Evolutionary conservation across 2,329 filamentous ascomycete species (phyloP).

Genomic region (Exophiala xenobiotica): DNA sequence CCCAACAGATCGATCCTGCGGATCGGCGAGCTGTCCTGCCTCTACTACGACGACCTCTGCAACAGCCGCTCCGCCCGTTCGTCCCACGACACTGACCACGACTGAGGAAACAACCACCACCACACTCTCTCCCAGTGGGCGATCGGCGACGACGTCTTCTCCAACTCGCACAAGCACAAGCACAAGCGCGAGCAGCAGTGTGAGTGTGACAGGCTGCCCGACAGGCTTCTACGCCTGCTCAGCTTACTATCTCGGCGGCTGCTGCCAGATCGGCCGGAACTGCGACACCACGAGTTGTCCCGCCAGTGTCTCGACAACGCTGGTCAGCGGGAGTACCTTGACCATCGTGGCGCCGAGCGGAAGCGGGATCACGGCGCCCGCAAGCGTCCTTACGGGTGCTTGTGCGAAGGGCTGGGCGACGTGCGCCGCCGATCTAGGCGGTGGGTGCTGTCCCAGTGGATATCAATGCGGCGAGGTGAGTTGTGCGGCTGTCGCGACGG

Average conservation of each 20-base stretch:
- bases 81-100: conserved; percentile 36
- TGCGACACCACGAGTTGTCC: conserved; percentile 81
- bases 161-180: conserved; percentile 28
- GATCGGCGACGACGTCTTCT: conserved; percentile 40
- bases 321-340: conserved; percentile 62
- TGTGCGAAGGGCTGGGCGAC: conserved; percentile 80
- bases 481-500: conserved; percentile 59
- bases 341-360: conserved; percentile 66
- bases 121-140: conserved; percentile 34
- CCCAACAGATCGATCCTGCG: conserved; percentile 46
- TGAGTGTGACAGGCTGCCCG: conserved; percentile 60
- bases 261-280: conserved; percentile 83
- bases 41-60: conserved; percentile 29
- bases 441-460: conserved; percentile 81
- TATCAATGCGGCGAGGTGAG: conserved; percentile 71
- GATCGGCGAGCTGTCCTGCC: conserved; percentile 40
- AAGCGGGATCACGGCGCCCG: conserved; percentile 40
- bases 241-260: conserved; percentile 76
- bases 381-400: conserved; percentile 38
- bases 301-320: conserved; percentile 58
- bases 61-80: conserved; percentile 38
- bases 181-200: not conserved
- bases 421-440: conserved; percentile 64
- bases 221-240: conserved; percentile 90
- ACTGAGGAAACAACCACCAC: conserved; percentile 26